phyloP scores from a whole-genome alignment of 495 filamentous ascomycete genomes.

The Tetracladium setigerum region DNA sequence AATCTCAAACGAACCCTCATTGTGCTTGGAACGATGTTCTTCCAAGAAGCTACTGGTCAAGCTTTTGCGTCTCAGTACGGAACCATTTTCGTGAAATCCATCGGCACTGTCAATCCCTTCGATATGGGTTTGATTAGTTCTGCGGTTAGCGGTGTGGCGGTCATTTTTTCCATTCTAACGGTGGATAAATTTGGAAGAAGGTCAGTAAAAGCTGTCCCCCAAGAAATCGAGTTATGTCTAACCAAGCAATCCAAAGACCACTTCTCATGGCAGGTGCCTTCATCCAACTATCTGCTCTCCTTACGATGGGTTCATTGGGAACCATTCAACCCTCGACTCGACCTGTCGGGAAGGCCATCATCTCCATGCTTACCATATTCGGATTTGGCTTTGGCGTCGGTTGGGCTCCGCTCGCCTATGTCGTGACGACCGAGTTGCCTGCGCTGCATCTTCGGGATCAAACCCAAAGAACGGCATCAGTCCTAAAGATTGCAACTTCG shows the following conservation, averaged over 20 bases:
- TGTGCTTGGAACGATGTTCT: conserved; percentile 25
- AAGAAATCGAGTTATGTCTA: too few relatives aligned
- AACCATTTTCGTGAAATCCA: conserved; percentile 27
- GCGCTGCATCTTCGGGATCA: conserved; percentile 17
- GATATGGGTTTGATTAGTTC: conserved; percentile 19
- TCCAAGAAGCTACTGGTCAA: conserved; percentile 29
- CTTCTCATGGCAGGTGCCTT: conserved; percentile 11
- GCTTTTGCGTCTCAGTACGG: conserved; percentile 27
- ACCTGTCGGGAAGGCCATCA: too few relatives aligned
- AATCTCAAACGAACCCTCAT: conserved; percentile 30
- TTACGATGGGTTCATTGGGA: not conserved
- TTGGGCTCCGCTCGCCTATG: conserved; percentile 18
- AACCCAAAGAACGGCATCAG: not conserved
- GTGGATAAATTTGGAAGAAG: too few relatives aligned
- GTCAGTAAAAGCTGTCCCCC: too few relatives aligned
- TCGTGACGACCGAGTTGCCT: conserved; percentile 17
- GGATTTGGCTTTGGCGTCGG: not conserved
- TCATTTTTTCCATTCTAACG: not conserved
- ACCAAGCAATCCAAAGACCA: conserved; percentile 5
- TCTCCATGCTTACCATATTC: too few relatives aligned
- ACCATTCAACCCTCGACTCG: too few relatives aligned
- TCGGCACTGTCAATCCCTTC: conserved; percentile 30
- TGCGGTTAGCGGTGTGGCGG: not conserved
- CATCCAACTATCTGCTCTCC: conserved; percentile 7
- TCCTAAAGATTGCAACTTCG: too few relatives aligned